Conservation (phyloP, 306 rosid species). For the Mimosa pudica region DNA sequence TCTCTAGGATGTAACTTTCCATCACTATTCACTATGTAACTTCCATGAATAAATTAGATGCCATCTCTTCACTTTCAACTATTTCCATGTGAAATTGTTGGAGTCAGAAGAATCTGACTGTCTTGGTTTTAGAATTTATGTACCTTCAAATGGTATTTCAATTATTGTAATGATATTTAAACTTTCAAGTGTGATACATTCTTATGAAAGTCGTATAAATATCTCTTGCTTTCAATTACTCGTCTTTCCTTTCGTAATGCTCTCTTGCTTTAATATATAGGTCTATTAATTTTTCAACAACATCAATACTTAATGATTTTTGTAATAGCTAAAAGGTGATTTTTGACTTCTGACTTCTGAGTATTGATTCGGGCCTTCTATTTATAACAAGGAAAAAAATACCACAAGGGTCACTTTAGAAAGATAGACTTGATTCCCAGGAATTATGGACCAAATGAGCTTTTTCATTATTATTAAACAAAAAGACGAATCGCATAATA, state of each 20-base stretch:
- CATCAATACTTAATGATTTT: no score
- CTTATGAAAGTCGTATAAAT: not conserved
- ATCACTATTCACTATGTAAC: slow-evolving; percentile 1
- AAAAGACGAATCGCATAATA: not conserved
- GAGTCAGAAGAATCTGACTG: not conserved
- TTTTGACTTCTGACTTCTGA: not conserved
- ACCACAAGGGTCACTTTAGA: not conserved
- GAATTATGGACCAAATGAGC: not conserved
- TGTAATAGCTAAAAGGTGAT: not conserved
- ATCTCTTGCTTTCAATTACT: no score
- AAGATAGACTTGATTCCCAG: not conserved
- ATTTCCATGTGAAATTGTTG: not conserved
- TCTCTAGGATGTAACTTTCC: slow-evolving; percentile 51
- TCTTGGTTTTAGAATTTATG: no score
- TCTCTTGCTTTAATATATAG: not conserved
- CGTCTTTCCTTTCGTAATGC: not conserved
- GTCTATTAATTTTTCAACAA: no score
- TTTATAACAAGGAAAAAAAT: not conserved
- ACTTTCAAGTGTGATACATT: not conserved
- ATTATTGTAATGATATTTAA: no score
- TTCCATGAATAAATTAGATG: not conserved
- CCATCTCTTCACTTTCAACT: not conserved
- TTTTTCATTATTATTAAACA: not conserved
- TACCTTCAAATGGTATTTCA: no score
- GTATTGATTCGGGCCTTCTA: not conserved